Conservation (phyloP, 2,329 filamentous ascomycete genomes). For the Lithohypha guttulata region DNA sequence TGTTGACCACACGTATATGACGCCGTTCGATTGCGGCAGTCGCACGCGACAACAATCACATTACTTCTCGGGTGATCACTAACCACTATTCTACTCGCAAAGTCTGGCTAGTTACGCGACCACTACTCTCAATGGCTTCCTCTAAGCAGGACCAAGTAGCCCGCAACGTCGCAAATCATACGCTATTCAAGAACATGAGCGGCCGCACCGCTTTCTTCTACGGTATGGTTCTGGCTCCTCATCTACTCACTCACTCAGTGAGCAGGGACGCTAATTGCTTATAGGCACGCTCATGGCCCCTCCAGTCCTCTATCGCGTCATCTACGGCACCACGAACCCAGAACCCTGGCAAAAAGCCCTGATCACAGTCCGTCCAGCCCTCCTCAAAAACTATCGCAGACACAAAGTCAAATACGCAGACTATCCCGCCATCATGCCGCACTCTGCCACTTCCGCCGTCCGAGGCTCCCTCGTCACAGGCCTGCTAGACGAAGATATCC, state of each 20-base stretch:
- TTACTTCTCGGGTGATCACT: too few species aligned
- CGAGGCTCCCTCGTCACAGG: constrained; percentile 68
- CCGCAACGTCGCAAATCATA: too few species aligned
- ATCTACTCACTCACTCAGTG: constrained; percentile 4
- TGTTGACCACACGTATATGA: too few species aligned
- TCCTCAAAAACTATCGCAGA: constrained; percentile 64
- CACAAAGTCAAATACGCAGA: constrained; percentile 58
- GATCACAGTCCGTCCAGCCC: constrained; percentile 59
- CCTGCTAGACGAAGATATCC: constrained; percentile 64
- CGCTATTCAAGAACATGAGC: too few species aligned
- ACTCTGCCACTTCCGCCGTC: constrained; percentile 33
- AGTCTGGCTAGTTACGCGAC: too few species aligned
- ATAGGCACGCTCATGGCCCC: constrained; percentile 64
- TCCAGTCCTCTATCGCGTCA: constrained; percentile 74
- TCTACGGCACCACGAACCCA: constrained; percentile 50
- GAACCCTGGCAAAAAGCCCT: constrained; percentile 41
- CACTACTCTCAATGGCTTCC: too few species aligned
- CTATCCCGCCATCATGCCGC: constrained; percentile 64
- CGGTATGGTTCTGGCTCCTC: constrained; percentile 29
- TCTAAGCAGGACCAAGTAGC: too few species aligned
- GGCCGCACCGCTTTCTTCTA: constrained; percentile 54
- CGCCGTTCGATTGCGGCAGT: too few species aligned
- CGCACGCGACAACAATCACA: too few species aligned
- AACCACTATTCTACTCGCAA: too few species aligned
- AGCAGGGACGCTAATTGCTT: constrained; percentile 5